These are phyloP conservation scores for Lentinula sp. DNA, from an alignment of 768 basidiomycete genomes.

Conservation along the genomic window DNA sequence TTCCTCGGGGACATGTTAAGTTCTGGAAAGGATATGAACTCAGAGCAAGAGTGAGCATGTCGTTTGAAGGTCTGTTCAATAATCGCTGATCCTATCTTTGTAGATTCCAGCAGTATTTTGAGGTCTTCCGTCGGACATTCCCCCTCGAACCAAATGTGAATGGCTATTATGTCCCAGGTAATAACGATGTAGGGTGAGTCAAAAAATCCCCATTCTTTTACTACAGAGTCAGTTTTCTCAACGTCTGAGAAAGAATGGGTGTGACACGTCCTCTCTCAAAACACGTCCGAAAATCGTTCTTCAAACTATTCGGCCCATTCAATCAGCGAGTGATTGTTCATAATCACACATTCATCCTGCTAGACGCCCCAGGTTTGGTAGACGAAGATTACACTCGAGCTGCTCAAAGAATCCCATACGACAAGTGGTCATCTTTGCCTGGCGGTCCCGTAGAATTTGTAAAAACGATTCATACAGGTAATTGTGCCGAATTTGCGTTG, in stretches of 20 bases:
- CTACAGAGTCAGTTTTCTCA: not conserved
- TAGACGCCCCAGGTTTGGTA: constrained; percentile 75
- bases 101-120: constrained; percentile 58
- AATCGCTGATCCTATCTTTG: not conserved
- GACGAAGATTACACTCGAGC: constrained; percentile 76
- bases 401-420: constrained; percentile 40
- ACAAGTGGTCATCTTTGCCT: constrained; percentile 46
- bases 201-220: not conserved
- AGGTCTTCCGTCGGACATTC: constrained; percentile 62
- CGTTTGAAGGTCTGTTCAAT: not conserved
- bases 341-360: constrained; percentile 65
- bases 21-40: constrained; percentile 48
- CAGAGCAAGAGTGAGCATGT: constrained; percentile 35
- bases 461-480: constrained; percentile 32
- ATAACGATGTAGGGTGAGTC: constrained; percentile 69
- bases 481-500: not conserved
- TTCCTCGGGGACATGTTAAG: constrained; percentile 77
- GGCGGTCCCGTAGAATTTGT: constrained; percentile 60
- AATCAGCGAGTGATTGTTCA: constrained; percentile 57
- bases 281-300: constrained; percentile 53
- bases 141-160: constrained; percentile 28
- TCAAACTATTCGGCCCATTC: constrained; percentile 58
- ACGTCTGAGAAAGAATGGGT: constrained; percentile 39
- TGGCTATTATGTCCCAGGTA: constrained; percentile 68
- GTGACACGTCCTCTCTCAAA: constrained; percentile 43